A percentile compares a stretch with the other conserved stretches of the same genome.
Evolutionary conservation across 345 rosid species (phyloP).

Genomic region (Ricinus communis): DNA sequence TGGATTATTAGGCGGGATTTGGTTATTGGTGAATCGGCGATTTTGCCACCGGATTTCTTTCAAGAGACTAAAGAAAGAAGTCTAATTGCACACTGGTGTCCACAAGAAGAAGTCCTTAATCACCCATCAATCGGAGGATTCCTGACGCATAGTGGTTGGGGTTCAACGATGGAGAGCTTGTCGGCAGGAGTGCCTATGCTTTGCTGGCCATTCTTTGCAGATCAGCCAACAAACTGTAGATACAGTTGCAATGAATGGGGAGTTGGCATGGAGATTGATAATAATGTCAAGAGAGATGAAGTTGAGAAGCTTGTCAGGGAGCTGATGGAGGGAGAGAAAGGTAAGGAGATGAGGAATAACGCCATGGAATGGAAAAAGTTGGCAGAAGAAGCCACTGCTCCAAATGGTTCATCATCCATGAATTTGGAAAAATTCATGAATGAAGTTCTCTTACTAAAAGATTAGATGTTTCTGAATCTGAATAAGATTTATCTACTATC

Average conservation of each 20-base stretch:
- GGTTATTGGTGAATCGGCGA: constrained; percentile 14
- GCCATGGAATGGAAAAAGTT: constrained; percentile 6
- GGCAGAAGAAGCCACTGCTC: constrained; percentile 9
- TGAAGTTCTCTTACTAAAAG: constrained; percentile 5
- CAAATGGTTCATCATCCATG: constrained; percentile 6
- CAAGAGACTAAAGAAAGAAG: constrained; percentile 9
- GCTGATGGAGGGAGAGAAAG: constrained; percentile 7
- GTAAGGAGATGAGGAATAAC: not conserved
- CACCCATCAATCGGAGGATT: constrained; percentile 8
- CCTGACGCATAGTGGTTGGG: constrained; percentile 8
- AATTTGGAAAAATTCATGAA: constrained; percentile 12
- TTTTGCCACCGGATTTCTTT: constrained; percentile 9
- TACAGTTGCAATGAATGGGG: constrained; percentile 14
- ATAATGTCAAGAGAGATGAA: constrained; percentile 6
- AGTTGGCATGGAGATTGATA: not conserved
- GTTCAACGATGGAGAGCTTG: constrained; percentile 8
- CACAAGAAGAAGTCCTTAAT: constrained; percentile 13
- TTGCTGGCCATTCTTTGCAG: constrained; percentile 14
- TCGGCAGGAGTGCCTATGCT: constrained; percentile 7
- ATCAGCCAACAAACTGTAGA: constrained; percentile 12
- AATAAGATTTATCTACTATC: too few species aligned
- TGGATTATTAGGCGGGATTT: constrained; percentile 16
- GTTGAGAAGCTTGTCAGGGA: constrained; percentile 15
- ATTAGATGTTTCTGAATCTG: too few species aligned
- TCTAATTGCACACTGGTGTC: constrained; percentile 14